Evolutionary conservation across 352 stramenopile species (phyloP).

Genomic region (Blastocystis sp.): DNA sequence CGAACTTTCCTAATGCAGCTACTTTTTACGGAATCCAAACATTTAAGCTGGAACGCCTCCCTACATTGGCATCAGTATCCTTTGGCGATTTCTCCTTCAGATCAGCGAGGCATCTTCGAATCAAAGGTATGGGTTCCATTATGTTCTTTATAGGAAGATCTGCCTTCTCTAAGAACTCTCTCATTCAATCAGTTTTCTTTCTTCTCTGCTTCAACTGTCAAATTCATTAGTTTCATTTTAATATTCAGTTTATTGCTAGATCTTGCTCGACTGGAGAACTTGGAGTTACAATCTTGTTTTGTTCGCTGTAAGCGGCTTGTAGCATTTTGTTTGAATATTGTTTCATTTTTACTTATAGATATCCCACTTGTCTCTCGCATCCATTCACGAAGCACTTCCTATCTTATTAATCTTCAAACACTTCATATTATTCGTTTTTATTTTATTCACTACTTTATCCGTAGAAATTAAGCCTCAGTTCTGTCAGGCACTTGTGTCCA

Average conservation of each 20-base stretch:
- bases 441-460: neutral
- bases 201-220: neutral
- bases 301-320: neutral
- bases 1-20: too few species aligned
- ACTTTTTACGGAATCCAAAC: neutral
- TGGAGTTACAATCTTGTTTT: neutral
- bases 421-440: neutral
- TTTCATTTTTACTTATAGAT: neutral
- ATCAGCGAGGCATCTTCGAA: neutral
- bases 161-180: neutral
- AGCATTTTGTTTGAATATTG: too few species aligned
- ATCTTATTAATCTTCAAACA: neutral
- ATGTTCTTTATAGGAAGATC: neutral
- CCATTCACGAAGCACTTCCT: neutral
- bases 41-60: neutral
- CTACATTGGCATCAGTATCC: neutral
- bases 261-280: neutral
- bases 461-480: neutral
- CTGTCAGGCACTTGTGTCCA: neutral
- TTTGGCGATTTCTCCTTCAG: constrained; percentile 13
- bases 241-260: neutral
- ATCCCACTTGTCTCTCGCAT: neutral
- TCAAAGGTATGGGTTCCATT: too few species aligned
- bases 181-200: neutral
- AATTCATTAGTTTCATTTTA: neutral